phyloP scores from a whole-genome alignment of 352 stramenopile genomes.

The Globisporangium carolinianum region DNA sequence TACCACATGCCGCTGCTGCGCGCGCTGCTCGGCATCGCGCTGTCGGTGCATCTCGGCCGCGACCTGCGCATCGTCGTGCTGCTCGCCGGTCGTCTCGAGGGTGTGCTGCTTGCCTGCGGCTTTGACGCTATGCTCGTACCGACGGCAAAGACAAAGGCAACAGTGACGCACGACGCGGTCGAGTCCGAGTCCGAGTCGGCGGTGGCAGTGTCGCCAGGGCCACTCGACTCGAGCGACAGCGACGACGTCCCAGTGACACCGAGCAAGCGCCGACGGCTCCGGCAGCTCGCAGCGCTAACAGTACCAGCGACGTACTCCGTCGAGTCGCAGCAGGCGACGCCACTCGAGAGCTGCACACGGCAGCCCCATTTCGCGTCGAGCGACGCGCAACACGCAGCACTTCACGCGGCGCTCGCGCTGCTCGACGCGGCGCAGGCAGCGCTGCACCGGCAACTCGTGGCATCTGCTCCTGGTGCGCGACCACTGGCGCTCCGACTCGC shows the following conservation, averaged over 20 bases:
- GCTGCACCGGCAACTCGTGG: slow-evolving; percentile 15
- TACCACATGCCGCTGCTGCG: slow-evolving; percentile 51
- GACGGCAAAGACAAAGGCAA: too few relatives aligned
- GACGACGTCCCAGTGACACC: slow-evolving; percentile 2
- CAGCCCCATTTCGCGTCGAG: slow-evolving; percentile 29
- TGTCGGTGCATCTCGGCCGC: slow-evolving; percentile 21
- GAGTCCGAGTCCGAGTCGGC: not conserved
- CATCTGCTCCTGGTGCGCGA: too few relatives aligned
- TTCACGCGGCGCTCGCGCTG: slow-evolving; percentile 26
- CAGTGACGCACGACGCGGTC: not conserved
- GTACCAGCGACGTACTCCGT: not conserved
- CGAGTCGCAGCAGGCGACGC: too few relatives aligned
- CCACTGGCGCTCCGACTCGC: not conserved
- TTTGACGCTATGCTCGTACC: slow-evolving; percentile 14
- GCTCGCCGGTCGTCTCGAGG: slow-evolving; percentile 29
- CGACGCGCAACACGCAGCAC: slow-evolving; percentile 22
- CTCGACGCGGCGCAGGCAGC: slow-evolving; percentile 32
- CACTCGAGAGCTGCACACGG: not conserved
- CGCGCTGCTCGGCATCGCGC: slow-evolving; percentile 31
- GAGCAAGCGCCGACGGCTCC: slow-evolving; percentile 13
- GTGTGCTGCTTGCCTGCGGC: slow-evolving; percentile 31
- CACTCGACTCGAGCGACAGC: not conserved
- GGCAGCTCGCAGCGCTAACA: not conserved
- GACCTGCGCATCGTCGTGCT: slow-evolving; percentile 18
- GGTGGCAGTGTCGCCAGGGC: too few relatives aligned